Percentiles rank a stretch among this genome's conserved stretches.
Conservation (phyloP, 345 rosid genomes). For the Gossypioides kirkii region DNA sequence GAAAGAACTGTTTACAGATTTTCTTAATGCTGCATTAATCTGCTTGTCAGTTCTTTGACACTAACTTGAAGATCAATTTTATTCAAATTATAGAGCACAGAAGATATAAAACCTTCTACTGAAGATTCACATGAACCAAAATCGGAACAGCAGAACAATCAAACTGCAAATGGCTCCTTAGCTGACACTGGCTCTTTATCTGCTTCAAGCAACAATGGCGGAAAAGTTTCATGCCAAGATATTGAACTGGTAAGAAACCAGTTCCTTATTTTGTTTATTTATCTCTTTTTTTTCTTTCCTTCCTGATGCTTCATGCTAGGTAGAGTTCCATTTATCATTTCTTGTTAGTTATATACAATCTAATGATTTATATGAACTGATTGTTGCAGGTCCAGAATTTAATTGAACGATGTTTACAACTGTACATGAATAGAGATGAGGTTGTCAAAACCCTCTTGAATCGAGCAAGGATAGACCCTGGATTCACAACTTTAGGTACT, state of each 20-base stretch:
- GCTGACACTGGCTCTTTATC: constrained; percentile 87
- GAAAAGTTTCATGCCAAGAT: constrained; percentile 92
- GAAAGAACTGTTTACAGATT: not conserved
- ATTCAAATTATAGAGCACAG: constrained; percentile 46
- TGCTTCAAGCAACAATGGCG: constrained; percentile 73
- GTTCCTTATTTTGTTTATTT: not conserved
- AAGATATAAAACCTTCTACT: constrained; percentile 60
- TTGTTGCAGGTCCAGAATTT: constrained; percentile 67
- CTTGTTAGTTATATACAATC: not conserved
- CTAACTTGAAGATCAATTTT: constrained; percentile 14
- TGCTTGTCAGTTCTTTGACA: constrained; percentile 7
- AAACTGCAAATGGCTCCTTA: constrained; percentile 53
- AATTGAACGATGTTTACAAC: constrained; percentile 69
- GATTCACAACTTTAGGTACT: constrained; percentile 66
- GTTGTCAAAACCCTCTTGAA: constrained; percentile 67
- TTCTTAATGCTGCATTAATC: not conserved
- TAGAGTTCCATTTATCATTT: not conserved
- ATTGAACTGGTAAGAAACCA: constrained; percentile 68
- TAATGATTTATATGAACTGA: constrained; percentile 8
- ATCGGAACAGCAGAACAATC: constrained; percentile 59
- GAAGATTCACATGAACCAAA: constrained; percentile 73
- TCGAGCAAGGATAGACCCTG: constrained; percentile 81
- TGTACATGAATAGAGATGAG: constrained; percentile 75
- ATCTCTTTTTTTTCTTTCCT: not conserved
- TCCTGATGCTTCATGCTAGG: not conserved